Evolutionary conservation across 1,284 basidiomycete genomes (phyloP).

Genomic region (Xanthoconium separans): DNA sequence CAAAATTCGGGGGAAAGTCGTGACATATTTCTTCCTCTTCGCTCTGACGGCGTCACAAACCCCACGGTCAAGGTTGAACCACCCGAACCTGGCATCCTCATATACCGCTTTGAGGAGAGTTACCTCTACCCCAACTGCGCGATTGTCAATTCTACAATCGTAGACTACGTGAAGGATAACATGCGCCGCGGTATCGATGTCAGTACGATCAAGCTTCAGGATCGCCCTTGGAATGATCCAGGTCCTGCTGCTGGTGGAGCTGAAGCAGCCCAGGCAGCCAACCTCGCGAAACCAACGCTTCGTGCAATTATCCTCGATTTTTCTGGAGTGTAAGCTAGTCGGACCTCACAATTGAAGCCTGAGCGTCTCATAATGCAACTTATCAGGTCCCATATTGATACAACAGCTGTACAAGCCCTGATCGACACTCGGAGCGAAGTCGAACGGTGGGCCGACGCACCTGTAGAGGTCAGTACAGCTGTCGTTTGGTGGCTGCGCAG

Average conservation of each 20-base stretch:
- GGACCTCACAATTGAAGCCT: neutral
- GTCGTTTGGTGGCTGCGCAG: neutral
- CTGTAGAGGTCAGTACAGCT: constrained; percentile 62
- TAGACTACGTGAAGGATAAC: constrained; percentile 78
- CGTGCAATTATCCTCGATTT: constrained; percentile 93
- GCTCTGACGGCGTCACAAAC: constrained; percentile 63
- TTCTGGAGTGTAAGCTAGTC: constrained; percentile 65
- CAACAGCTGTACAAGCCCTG: constrained; percentile 88
- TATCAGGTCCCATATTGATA: constrained; percentile 72
- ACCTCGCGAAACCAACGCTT: constrained; percentile 65
- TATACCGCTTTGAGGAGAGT: constrained; percentile 94
- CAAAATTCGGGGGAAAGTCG: constrained; percentile 42
- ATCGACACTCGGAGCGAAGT: constrained; percentile 87
- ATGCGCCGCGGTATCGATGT: constrained; percentile 82
- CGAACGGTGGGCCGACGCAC: constrained; percentile 82
- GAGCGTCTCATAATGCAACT: constrained; percentile 3
- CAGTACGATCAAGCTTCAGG: constrained; percentile 57
- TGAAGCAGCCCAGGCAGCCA: constrained; percentile 48
- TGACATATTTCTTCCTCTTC: constrained; percentile 86
- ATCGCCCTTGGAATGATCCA: constrained; percentile 96
- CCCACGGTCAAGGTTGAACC: constrained; percentile 71
- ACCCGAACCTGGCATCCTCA: constrained; percentile 84
- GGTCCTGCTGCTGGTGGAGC: constrained; percentile 59
- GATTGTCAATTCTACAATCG: constrained; percentile 72
- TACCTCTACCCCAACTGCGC: constrained; percentile 94